phyloP scores from a whole-genome alignment of 2,329 filamentous ascomycete species.

The Aspergillus brasiliensis region DNA sequence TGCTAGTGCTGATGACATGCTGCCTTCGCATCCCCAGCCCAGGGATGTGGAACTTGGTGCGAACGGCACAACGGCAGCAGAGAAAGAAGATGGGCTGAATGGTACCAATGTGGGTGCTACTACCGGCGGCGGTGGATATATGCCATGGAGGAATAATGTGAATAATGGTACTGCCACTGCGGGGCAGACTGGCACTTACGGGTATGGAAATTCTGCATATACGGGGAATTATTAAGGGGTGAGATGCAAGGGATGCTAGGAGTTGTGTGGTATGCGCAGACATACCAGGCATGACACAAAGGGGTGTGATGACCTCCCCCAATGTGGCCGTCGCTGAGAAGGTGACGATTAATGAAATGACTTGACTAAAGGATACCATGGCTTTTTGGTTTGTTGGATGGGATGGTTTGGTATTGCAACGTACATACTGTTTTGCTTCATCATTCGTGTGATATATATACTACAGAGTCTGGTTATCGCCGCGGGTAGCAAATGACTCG shows the following conservation, averaged over 20 bases:
- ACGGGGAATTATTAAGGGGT: conserved; percentile 31
- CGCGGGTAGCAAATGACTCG: too few species aligned
- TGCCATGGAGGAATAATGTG: conserved; percentile 27
- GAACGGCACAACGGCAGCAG: conserved; percentile 14
- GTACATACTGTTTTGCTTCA: too few species aligned
- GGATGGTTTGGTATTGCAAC: too few species aligned
- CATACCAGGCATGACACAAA: not conserved
- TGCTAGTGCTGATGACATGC: conserved; percentile 32
- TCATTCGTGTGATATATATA: too few species aligned
- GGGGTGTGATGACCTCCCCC: not conserved
- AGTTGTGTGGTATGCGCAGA: too few species aligned
- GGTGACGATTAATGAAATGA: too few species aligned
- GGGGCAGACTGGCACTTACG: conserved; percentile 23
- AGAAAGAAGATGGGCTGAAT: not conserved
- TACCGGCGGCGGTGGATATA: conserved; percentile 18
- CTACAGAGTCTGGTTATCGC: too few species aligned
- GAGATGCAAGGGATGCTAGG: not conserved
- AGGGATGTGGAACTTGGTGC: conserved; percentile 38
- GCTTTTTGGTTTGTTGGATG: too few species aligned
- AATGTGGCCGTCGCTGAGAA: too few species aligned
- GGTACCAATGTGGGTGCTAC: not conserved
- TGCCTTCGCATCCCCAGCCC: conserved; percentile 45
- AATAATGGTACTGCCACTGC: not conserved
- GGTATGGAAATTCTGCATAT: conserved; percentile 36
- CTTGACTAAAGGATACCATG: too few species aligned